Base-by-base conservation (phyloP, 495 filamentous ascomycete genomes). In the Aspergillus nanangensis region DNA sequence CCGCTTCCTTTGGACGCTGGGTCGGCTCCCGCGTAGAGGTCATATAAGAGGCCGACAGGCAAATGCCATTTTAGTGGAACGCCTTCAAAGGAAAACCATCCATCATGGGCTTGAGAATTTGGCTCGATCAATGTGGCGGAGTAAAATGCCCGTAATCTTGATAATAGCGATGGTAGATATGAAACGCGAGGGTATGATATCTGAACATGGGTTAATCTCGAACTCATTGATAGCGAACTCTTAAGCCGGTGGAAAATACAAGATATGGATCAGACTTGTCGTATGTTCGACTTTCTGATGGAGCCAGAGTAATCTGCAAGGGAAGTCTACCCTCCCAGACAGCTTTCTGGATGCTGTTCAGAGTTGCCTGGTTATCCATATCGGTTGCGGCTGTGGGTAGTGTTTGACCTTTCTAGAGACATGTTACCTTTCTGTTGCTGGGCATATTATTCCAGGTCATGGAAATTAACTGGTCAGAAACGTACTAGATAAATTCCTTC, bases 31-130 rank as follows among this genome's bases (percentile, higher is more conserved):
- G 83, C 82, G 46, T 86, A 96, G 10, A 97, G 78, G 63, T 99
- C 93, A 59, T 86, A 88, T 21, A 97, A 77, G 17, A 99, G 74
- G 8, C 94, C 93, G 23, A 92, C 66, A 2, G 92, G 86, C 46
- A 95, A 86, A 64, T 96, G 71, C 86, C 90, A 84, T 81, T 94
- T 84, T 71, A 91, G 62, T 55, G 90, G 83, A 62, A 98, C 81
- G 24, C 74, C 74, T 52, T 88, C 82, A 56, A 84, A 86, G 5
- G 79, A 79, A 41, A 89, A 76, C 84, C 85, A 88, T 20, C 81
- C 84, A 31, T 81, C 76, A 31, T 80, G 71, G 18, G 78, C 63
- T n/a, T 68, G 54, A 23, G 72, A 70, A 18, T 70, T 65, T 0
- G 81, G 72, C 42, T 84, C 63, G 56, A 92, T 95, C 17, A 94